Conservation (phyloP, 208 protist species). For the Acanthamoeba healyi region DNA sequence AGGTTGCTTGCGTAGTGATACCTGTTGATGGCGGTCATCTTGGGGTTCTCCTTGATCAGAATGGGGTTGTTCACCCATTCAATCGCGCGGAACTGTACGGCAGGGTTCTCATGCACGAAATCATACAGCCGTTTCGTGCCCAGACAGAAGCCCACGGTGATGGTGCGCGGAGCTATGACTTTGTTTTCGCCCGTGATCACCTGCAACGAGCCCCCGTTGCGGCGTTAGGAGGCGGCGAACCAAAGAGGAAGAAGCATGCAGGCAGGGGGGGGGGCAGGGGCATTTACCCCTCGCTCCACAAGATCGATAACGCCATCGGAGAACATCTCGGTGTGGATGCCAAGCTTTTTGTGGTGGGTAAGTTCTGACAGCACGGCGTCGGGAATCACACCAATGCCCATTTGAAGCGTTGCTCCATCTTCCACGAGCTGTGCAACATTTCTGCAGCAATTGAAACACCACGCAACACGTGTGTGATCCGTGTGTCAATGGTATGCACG, state of each 20-base stretch:
- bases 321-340: slow-evolving; percentile 90
- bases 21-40: slow-evolving; percentile 84
- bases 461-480: not conserved
- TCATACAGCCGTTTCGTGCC: slow-evolving; percentile 85
- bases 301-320: slow-evolving; percentile 83
- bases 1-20: too few relatives aligned
- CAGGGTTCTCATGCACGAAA: slow-evolving; percentile 87
- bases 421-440: slow-evolving; percentile 83
- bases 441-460: slow-evolving; percentile 37
- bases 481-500: not conserved
- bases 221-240: too few relatives aligned
- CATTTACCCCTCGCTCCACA: slow-evolving; percentile 79
- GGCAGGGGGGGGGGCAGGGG: too few relatives aligned
- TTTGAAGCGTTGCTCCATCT: slow-evolving; percentile 85
- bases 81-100: slow-evolving; percentile 76
- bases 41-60: slow-evolving; percentile 84
- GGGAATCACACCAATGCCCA: slow-evolving; percentile 88
- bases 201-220: not conserved
- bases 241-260: too few relatives aligned
- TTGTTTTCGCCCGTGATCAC: slow-evolving; percentile 79
- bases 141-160: slow-evolving; percentile 76
- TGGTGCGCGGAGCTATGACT: slow-evolving; percentile 68
- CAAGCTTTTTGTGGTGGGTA: slow-evolving; percentile 76
- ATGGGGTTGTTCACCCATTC: slow-evolving; percentile 79
- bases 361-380: slow-evolving; percentile 82